A percentile compares a stretch with the other conserved stretches of the same genome.
Conservation (phyloP, 371 early-diverging fungal genomes). For the Mucor saturninus region DNA sequence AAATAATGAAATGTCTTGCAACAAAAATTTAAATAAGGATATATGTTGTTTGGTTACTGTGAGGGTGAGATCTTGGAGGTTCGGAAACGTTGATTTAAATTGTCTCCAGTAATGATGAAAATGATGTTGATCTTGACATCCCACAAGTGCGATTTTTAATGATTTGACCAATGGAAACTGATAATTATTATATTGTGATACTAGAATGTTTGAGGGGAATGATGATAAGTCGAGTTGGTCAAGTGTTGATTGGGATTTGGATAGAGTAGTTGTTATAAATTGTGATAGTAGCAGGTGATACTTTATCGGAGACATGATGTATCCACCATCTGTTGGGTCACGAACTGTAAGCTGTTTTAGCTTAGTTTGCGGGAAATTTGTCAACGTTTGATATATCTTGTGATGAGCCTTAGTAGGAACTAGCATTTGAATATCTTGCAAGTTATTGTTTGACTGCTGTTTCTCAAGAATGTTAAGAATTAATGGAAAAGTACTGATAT, state of each 20-base stretch:
- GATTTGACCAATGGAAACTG: slow-evolving; percentile 22
- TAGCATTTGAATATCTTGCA: slow-evolving; percentile 6
- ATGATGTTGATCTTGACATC: background rate
- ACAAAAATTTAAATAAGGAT: slow-evolving; percentile 28
- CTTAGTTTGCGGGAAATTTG: slow-evolving; percentile 8
- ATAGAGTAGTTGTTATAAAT: slow-evolving; percentile 8
- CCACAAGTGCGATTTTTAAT: slow-evolving; percentile 15
- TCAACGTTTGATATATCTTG: slow-evolving; percentile 7
- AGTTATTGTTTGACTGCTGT: slow-evolving; percentile 5
- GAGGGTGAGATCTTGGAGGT: slow-evolving; percentile 25
- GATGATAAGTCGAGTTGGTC: slow-evolving; percentile 30
- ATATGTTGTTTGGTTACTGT: slow-evolving; percentile 16
- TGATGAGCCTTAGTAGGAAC: slow-evolving; percentile 7
- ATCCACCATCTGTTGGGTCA: slow-evolving; percentile 27
- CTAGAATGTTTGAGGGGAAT: slow-evolving; percentile 20
- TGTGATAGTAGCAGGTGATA: slow-evolving; percentile 3
- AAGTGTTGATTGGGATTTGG: slow-evolving; percentile 15
- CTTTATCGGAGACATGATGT: slow-evolving; percentile 1
- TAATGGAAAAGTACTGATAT: background rate
- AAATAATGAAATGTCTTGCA: slow-evolving; percentile 29
- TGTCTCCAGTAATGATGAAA: slow-evolving; percentile 23
- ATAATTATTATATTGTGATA: slow-evolving; percentile 1
- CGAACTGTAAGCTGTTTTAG: slow-evolving; percentile 15
- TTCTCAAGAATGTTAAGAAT: slow-evolving; percentile 9
- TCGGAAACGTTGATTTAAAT: slow-evolving; percentile 29